Evolutionary conservation across 1,139 yeast genomes (phyloP), one percentile per base, ranked within the genome.

Genomic region (Yamadazyma diospyri): DNA sequence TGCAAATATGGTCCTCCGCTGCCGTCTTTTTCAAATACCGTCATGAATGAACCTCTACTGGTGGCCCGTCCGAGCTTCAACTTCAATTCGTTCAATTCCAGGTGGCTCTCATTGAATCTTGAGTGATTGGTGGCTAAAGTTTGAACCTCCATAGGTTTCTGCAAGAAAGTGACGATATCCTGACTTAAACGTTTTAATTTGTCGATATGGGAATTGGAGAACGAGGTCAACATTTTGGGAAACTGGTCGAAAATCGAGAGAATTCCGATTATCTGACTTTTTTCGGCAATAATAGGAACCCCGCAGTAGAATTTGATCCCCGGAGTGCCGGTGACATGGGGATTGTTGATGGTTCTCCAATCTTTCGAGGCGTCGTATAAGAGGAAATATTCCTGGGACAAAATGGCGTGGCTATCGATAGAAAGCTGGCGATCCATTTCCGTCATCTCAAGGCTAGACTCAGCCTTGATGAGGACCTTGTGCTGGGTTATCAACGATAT

Each of bases 301-400:
- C 82, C 86, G 30, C 78, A 70, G 48, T 81, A 82, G 45, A 79
- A 79, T 37, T 58, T 63, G 30, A 81, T 71, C 40, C 61, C 59
- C 0, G 89, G 87, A 1, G 69, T 61, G 0, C 82, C 81, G 23
- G 66, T 72, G 1, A 81, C 83, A 34, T 81, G 61, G 0, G 88
- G 88, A 43, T 76, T 80, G 29, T 61, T 58, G 6, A 56, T 46
- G 4, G 79, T 72, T 51, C 89, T 61, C 89, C 92, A 82, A 50
- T 82, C 92, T 25, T 63, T 59, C 4, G 76, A 53, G 1, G 87
- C 79, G 51, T 82, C 85, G 16, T 67, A 50, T 14, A 82, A 43
- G 2, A 75, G 57, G 43, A 82, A 74, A 42, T 65, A 63, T 1
- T 68, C 76, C 9, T 61, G 57, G 0, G 88, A 80, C 26, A 82